A percentile compares a stretch with the other conserved stretches of the same genome.
Conservation (phyloP, 2,329 filamentous ascomycete species). For the Colletotrichum spaethianum region DNA sequence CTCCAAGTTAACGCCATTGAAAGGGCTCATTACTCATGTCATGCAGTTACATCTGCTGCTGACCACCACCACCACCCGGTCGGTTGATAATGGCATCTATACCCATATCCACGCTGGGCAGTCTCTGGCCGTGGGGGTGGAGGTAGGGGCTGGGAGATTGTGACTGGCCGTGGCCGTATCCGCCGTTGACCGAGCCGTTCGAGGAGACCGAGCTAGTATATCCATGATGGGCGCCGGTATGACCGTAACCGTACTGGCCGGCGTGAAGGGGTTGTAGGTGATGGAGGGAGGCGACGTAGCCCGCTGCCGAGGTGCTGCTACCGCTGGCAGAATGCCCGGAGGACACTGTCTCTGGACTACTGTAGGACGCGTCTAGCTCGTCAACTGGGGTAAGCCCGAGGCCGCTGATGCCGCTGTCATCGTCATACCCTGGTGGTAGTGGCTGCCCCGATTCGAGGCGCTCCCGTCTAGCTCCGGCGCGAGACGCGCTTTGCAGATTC, state of each 20-base stretch:
- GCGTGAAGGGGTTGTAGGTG: conserved; percentile 46
- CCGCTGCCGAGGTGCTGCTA: conserved; percentile 51
- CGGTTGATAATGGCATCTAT: conserved; percentile 73
- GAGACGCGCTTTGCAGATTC: conserved; percentile 80
- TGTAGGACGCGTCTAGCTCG: conserved; percentile 71
- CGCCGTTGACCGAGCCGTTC: conserved; percentile 53
- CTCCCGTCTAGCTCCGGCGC: conserved; percentile 76
- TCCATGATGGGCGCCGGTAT: conserved; percentile 51
- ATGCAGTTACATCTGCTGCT: conserved; percentile 38
- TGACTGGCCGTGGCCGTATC: conserved; percentile 45
- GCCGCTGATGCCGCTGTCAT: conserved; percentile 80
- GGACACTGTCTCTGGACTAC: conserved; percentile 66
- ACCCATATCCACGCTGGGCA: conserved; percentile 73
- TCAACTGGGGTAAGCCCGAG: conserved; percentile 72
- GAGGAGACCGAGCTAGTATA: conserved; percentile 71
- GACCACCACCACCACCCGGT: conserved; percentile 50
- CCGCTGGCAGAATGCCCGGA: conserved; percentile 60
- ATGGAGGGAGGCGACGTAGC: conserved; percentile 47
- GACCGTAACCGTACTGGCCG: conserved; percentile 47
- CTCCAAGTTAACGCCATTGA: background rate
- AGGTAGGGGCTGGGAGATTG: conserved; percentile 45
- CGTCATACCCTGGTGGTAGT: conserved; percentile 67
- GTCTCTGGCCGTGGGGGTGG: conserved; percentile 57
- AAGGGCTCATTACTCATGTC: background rate
- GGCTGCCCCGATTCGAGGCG: conserved; percentile 65